Evolutionary conservation across 2,329 filamentous ascomycete genomes (phyloP).

Genomic region (Cucurbitaria berberidis): DNA sequence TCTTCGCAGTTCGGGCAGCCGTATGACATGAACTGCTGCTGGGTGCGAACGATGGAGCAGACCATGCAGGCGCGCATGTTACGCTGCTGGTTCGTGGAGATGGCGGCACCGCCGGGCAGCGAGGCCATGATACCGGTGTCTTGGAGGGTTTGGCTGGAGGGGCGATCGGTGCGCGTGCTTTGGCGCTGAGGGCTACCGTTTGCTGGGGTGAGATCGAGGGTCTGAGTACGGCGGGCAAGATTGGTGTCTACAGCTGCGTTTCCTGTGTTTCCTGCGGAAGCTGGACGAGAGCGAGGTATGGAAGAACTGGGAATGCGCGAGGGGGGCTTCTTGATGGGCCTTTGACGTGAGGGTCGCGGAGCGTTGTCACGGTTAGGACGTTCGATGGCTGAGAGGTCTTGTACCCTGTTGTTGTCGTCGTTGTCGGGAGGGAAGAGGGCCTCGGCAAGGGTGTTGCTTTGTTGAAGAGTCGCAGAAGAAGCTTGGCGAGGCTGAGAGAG

Average conservation of each 20-base stretch:
- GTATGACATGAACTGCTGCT: constrained; percentile 78
- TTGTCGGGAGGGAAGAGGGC: constrained; percentile 9
- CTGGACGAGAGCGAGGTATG: not conserved
- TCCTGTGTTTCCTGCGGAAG: not conserved
- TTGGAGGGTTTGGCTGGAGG: not conserved
- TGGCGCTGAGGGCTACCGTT: not conserved
- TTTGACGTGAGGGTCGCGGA: not conserved
- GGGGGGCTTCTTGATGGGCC: not conserved
- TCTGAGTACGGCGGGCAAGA: not conserved
- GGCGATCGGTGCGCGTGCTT: constrained; percentile 1
- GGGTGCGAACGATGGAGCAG: constrained; percentile 90
- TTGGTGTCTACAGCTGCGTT: constrained; percentile 1
- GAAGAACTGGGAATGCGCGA: not conserved
- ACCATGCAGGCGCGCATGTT: constrained; percentile 97
- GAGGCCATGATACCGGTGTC: constrained; percentile 34
- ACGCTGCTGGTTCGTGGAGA: constrained; percentile 77
- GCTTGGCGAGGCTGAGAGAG: constrained; percentile 28
- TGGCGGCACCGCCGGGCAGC: constrained; percentile 63
- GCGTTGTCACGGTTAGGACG: too few species aligned
- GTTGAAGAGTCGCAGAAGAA: constrained; percentile 11
- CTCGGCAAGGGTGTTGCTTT: constrained; percentile 13
- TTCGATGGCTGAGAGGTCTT: not conserved
- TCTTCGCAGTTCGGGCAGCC: constrained; percentile 98
- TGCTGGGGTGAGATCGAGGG: not conserved
- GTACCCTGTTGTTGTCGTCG: too few species aligned